Percentiles rank a stretch among this genome's conserved stretches.
These are phyloP conservation scores for Spergularia bocconei DNA, from an alignment of 148 eudicot species.

Conservation along the genomic window DNA sequence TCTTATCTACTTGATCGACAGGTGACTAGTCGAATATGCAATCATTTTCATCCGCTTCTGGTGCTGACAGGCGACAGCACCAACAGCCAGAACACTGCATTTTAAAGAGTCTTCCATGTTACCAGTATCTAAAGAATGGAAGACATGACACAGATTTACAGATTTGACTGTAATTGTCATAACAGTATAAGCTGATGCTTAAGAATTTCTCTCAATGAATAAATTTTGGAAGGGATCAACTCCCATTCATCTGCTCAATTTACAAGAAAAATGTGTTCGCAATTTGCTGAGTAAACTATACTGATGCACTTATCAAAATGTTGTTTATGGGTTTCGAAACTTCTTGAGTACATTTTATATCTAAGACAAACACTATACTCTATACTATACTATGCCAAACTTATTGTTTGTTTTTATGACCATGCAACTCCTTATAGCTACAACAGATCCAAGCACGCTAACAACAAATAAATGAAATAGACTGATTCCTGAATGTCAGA, in stretches of 20 bases:
- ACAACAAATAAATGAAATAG: constrained; percentile 17
- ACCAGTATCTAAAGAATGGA: too few relatives aligned
- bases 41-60: too few relatives aligned
- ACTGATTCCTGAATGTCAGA: constrained; percentile 15
- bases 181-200: neutral
- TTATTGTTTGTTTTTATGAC: constrained; percentile 22
- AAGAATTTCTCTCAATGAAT: neutral
- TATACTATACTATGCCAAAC: constrained; percentile 16
- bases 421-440: constrained; percentile 17
- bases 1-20: too few relatives aligned
- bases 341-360: constrained; percentile 23
- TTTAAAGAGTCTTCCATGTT: too few relatives aligned
- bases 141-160: too few relatives aligned
- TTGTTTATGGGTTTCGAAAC: constrained; percentile 10
- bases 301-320: constrained; percentile 14
- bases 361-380: constrained; percentile 28
- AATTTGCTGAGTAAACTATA: constrained; percentile 23
- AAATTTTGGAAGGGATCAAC: neutral
- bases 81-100: too few relatives aligned
- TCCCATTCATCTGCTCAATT: neutral
- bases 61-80: too few relatives aligned
- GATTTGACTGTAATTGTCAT: too few relatives aligned
- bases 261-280: neutral
- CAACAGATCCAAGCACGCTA: constrained; percentile 19
- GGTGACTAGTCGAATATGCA: too few relatives aligned